Conservation (phyloP, 2,329 filamentous ascomycete species). For the Colletotrichum eremochloae region DNA sequence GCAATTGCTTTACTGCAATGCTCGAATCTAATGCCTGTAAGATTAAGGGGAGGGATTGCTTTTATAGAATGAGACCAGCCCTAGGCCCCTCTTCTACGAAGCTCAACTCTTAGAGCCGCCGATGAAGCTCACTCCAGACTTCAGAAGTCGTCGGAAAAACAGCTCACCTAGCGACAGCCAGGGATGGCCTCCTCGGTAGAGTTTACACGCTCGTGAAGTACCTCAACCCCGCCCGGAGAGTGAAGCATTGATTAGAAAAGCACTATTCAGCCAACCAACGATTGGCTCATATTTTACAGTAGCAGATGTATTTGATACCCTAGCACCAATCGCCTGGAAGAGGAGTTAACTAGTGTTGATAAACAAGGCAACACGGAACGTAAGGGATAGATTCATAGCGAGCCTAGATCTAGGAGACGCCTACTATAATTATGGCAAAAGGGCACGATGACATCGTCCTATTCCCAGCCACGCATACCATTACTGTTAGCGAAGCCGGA, state of each 20-base stretch:
- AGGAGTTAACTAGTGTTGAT: neutral
- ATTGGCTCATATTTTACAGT: neutral
- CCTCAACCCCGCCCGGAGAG: neutral
- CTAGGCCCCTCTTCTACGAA: neutral
- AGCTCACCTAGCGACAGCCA: neutral
- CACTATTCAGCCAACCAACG: neutral
- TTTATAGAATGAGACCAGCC: neutral
- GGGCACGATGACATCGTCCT: neutral
- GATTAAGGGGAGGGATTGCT: neutral
- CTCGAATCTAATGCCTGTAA: neutral
- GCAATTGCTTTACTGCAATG: neutral
- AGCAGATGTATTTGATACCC: neutral
- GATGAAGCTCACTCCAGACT: neutral
- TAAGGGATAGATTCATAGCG: neutral
- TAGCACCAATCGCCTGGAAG: neutral
- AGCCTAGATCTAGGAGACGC: neutral
- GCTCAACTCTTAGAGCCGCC: neutral
- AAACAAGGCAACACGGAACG: slow-evolving; percentile 11
- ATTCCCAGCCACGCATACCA: slow-evolving; percentile 8
- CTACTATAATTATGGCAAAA: neutral
- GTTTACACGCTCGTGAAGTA: neutral
- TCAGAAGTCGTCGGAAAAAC: neutral
- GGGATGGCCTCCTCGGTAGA: neutral
- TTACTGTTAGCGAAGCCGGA: slow-evolving; percentile 3
- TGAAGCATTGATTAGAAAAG: no score